Percentiles rank a stretch among this genome's conserved stretches.
Evolutionary conservation across 306 rosid species (phyloP).

Genomic region (Castanea sativa): DNA sequence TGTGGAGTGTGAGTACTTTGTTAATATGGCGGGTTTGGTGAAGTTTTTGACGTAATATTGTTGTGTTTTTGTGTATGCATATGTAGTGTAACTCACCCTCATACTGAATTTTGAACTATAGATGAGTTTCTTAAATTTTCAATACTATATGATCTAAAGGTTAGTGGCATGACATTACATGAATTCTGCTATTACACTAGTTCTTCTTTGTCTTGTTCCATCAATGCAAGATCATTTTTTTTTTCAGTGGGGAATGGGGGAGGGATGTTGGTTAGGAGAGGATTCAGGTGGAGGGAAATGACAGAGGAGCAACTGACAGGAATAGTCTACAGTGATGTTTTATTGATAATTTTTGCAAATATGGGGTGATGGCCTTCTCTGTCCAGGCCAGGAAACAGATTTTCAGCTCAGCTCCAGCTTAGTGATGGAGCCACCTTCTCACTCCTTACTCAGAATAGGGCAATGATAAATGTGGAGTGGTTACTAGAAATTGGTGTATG

Average conservation of each 20-base stretch:
- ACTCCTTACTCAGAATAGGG: too few relatives aligned
- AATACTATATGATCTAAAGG: background rate
- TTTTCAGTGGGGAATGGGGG: background rate
- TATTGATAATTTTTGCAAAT: too few relatives aligned
- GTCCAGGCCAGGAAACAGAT: too few relatives aligned
- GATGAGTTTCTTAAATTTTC: background rate
- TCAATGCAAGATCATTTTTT: background rate
- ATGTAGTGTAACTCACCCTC: background rate
- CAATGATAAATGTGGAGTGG: too few relatives aligned
- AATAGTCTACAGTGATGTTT: too few relatives aligned
- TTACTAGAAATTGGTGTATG: too few relatives aligned
- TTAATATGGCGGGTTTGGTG: background rate
- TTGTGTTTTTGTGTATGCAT: background rate
- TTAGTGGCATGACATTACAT: background rate
- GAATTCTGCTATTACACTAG: background rate
- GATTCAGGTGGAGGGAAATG: background rate
- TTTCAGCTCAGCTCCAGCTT: too few relatives aligned
- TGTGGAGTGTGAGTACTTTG: background rate
- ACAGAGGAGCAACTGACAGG: background rate
- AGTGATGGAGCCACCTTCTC: too few relatives aligned
- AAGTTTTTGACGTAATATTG: background rate
- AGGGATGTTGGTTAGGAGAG: background rate
- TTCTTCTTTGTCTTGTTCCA: background rate
- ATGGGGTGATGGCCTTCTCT: too few relatives aligned
- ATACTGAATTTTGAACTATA: background rate